A percentile compares a stretch with the other conserved stretches of the same genome.
Conservation (phyloP, 1,284 basidiomycete genomes). For the Ustilago lituana region DNA sequence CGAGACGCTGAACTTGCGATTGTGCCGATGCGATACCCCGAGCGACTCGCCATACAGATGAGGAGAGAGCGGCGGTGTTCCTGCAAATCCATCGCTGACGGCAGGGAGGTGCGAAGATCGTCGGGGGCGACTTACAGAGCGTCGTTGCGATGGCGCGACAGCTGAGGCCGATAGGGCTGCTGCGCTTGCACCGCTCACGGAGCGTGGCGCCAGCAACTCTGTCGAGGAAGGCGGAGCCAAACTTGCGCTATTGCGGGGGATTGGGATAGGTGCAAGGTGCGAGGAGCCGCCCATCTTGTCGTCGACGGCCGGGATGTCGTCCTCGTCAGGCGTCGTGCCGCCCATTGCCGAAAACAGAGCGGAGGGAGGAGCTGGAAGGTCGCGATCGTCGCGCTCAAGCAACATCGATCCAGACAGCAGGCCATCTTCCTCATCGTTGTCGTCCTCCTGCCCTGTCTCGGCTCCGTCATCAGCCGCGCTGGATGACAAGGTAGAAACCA, state of each 20-base stretch:
- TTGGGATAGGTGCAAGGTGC: constrained; percentile 50
- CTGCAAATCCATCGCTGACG: constrained; percentile 15
- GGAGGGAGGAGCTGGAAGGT: constrained; percentile 41
- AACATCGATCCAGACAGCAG: constrained; percentile 41
- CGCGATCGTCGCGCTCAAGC: constrained; percentile 41
- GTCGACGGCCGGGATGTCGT: constrained; percentile 58
- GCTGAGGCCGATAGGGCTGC: constrained; percentile 9
- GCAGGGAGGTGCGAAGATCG: constrained; percentile 44
- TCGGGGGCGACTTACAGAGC: constrained; percentile 39
- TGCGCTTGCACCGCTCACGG: constrained; percentile 12
- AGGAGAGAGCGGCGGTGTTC: constrained; percentile 62
- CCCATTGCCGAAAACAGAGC: constrained; percentile 38
- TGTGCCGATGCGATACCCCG: constrained; percentile 31
- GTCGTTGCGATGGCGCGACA: constrained; percentile 11
- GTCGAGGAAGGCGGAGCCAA: constrained; percentile 22
- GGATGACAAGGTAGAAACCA: constrained; percentile 20
- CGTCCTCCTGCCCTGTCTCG: constrained; percentile 19
- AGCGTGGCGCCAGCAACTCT: constrained; percentile 13
- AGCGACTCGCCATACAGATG: constrained; percentile 44
- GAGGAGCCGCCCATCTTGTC: constrained; percentile 52
- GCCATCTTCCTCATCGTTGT: constrained; percentile 35
- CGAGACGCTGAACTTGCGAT: constrained; percentile 48
- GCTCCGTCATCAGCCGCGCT: constrained; percentile 36
- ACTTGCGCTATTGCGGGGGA: constrained; percentile 34
- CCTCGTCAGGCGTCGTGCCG: constrained; percentile 40